Evolutionary conservation across 805 yeast genomes (phyloP).

Genomic region (Ogataea ramenticola): DNA sequence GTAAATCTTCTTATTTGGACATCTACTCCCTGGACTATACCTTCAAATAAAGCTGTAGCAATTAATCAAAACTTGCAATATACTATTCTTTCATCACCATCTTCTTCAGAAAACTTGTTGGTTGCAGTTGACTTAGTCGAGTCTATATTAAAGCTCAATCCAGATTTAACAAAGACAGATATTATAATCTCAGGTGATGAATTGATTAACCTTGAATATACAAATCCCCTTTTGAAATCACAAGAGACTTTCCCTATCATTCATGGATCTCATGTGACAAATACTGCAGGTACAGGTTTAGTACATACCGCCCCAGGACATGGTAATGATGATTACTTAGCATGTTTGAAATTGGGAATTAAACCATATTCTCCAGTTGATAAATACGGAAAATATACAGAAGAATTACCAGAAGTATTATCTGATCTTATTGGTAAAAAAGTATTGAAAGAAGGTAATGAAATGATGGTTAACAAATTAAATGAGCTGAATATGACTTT

Average conservation of each 20-base stretch:
- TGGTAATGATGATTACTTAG: conserved; percentile 85
- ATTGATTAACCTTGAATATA: conserved; percentile 38
- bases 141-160: conserved; percentile 26
- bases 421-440: conserved; percentile 43
- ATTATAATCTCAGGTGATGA: conserved; percentile 32
- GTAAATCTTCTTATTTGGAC: conserved; percentile 71
- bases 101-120: conserved; percentile 31
- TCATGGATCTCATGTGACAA: conserved; percentile 77
- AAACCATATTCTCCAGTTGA: conserved; percentile 74
- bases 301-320: conserved; percentile 99
- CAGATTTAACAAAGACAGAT: conserved; percentile 9
- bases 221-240: conserved; percentile 40
- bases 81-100: conserved; percentile 33
- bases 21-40: conserved; percentile 96
- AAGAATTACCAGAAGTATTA: conserved; percentile 37
- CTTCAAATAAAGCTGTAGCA: conserved; percentile 80
- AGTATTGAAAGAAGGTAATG: conserved; percentile 57
- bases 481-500: conserved; percentile 37
- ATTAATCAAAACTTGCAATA: conserved; percentile 55
- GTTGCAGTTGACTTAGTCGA: conserved; percentile 48
- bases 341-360: conserved; percentile 53
- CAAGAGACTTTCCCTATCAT: conserved; percentile 48
- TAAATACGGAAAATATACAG: conserved; percentile 58
- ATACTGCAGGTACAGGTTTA: conserved; percentile 82
- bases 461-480: conserved; percentile 36